phyloP scores from a whole-genome alignment of 352 stramenopile species.

The Phytophthora melonis region DNA sequence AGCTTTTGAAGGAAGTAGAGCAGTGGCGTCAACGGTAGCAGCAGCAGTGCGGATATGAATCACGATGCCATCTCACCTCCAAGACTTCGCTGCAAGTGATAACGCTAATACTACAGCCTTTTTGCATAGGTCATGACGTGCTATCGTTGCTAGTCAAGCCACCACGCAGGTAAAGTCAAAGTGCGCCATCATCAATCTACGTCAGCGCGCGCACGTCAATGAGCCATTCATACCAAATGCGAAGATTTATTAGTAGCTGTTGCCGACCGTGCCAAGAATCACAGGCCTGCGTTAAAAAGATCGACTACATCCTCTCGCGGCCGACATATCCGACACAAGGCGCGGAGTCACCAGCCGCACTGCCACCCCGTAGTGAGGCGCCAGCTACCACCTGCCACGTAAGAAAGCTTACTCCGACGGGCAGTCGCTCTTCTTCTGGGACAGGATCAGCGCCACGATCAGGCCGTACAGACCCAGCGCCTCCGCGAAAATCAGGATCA shows the following conservation, averaged over 20 bases:
- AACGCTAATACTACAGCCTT: slow-evolving; percentile 17
- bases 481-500: slow-evolving; percentile 99
- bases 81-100: slow-evolving; percentile 63
- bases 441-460: slow-evolving; percentile 95
- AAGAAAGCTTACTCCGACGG: slow-evolving; percentile 39
- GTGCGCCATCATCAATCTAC: neutral
- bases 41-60: neutral
- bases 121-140: slow-evolving; percentile 2
- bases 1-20: slow-evolving; percentile 9
- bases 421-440: slow-evolving; percentile 80
- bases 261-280: neutral
- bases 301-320: neutral
- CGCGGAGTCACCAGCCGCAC: neutral
- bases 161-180: neutral
- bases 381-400: slow-evolving; percentile 91
- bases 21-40: neutral
- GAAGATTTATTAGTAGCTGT: slow-evolving; percentile 2
- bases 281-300: neutral
- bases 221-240: neutral
- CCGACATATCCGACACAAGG: neutral
- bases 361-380: no score
- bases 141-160: neutral
- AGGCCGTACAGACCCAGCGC: slow-evolving; percentile 97
- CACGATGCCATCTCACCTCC: slow-evolving; percentile 91
- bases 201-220: neutral